phyloP scores from a whole-genome alignment of 2,329 filamentous ascomycete genomes.

The Alternaria atra region DNA sequence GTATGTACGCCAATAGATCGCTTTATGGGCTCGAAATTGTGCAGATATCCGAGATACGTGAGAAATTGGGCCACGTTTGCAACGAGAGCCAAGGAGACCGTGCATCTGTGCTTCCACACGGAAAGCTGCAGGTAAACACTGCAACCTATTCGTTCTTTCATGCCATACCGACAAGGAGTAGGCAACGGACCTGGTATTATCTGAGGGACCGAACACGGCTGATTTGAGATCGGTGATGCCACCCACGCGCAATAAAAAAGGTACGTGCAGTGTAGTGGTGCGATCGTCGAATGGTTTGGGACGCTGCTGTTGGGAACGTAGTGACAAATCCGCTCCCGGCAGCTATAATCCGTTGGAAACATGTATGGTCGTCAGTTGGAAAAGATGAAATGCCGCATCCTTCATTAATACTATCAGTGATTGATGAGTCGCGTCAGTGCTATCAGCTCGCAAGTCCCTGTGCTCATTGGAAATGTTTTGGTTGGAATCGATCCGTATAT shows the following conservation, averaged over 20 bases:
- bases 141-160: conserved; percentile 37
- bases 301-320: not conserved
- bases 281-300: not conserved
- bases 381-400: not conserved
- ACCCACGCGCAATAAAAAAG: conserved; percentile 16
- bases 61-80: conserved; percentile 47
- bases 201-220: conserved; percentile 19
- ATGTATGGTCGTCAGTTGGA: not conserved
- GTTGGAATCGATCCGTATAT: conserved; percentile 3
- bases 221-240: conserved; percentile 13
- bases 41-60: conserved; percentile 26
- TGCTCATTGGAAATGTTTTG: conserved; percentile 30
- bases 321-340: not conserved
- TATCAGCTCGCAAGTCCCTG: conserved; percentile 17
- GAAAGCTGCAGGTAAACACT: conserved; percentile 42
- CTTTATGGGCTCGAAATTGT: conserved; percentile 14
- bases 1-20: conserved; percentile 26
- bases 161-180: conserved; percentile 26
- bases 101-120: conserved; percentile 41
- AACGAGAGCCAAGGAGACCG: conserved; percentile 33
- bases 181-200: conserved; percentile 16
- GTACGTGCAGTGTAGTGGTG: conserved; percentile 6
- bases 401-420: not conserved
- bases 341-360: not conserved
- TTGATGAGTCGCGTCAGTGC: conserved; percentile 16